Base-by-base conservation (phyloP, 305 asterid species). In the Plantago coronopus region DNA sequence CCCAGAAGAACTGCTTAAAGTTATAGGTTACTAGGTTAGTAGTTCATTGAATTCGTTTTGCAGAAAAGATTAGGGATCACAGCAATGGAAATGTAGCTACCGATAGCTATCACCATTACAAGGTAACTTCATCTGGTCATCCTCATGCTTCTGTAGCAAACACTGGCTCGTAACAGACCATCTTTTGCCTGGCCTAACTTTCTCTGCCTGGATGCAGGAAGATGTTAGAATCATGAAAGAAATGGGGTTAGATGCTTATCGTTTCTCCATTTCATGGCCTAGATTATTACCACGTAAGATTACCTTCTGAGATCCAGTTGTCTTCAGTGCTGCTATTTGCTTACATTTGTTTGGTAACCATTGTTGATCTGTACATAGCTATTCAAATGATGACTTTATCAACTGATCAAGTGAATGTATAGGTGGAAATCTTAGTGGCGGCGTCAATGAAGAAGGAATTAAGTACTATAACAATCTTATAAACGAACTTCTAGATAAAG, bases 191-290 rank as follows among this genome's bases (percentile, higher is more conserved):
- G 7, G 21, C 11, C 0, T 23, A 49, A 57, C 21, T 48, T 12
- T 43, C 22, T 18, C 18, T 57, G 61, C 47, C 17, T 37, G 48
- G n/a, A 53, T 57, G 66, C 79, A 83, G 89, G 79, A 76, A 67
- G 89, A 83, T 18, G 10, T 78, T 34, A 62, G 68, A 15, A 67
- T 80, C 47, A 74, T 80, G 82, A 77, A 56, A 49, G 27, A 68
- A 6, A 70, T 83, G 55, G 82, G 82, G 8, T 73, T 76, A 44
- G 79, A 78, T 66, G 77, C 85, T 74, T 79, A 71, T 46, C 66
- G 89, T 14, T 79, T 82, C 63, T 82, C 86, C 0, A 75, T 82
- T 58, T 75, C 89, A 59, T 82, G 89, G 89, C 70, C 86, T 45
- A 80, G 89, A 79, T 62, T 82, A 61, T 74, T 82, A 59, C 89